Evolutionary conservation across 352 stramenopile genomes (phyloP).

Genomic region (Pythium phragmiticola): DNA sequence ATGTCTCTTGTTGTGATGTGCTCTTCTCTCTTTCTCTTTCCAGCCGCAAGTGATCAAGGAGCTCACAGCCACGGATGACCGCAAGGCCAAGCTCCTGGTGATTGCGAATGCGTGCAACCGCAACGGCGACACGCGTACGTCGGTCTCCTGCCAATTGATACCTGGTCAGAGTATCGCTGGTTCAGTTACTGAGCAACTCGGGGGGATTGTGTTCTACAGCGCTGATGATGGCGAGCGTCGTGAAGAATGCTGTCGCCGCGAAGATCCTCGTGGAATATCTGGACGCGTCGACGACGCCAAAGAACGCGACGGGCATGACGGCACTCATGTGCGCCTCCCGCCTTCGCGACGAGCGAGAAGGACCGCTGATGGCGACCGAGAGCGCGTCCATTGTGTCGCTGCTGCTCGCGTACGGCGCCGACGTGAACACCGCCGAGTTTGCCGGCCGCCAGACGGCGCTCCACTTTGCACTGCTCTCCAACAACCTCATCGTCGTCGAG

Average conservation of each 20-base stretch:
- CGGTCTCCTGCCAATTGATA: not conserved
- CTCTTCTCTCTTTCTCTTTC: too few species aligned
- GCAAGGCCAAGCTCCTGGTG: slow-evolving; percentile 43
- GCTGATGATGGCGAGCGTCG: slow-evolving; percentile 85
- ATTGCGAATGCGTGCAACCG: slow-evolving; percentile 62
- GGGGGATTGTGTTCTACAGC: slow-evolving; percentile 32
- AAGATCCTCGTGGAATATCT: slow-evolving; percentile 46
- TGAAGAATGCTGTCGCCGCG: slow-evolving; percentile 62
- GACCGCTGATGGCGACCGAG: slow-evolving; percentile 31
- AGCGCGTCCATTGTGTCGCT: slow-evolving; percentile 51
- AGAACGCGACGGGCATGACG: slow-evolving; percentile 64
- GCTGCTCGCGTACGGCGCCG: slow-evolving; percentile 41
- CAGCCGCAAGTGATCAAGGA: slow-evolving; percentile 53
- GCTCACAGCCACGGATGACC: slow-evolving; percentile 44
- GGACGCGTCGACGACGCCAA: slow-evolving; percentile 33
- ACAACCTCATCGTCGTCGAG: slow-evolving; percentile 47
- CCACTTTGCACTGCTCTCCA: slow-evolving; percentile 70
- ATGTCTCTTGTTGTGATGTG: too few species aligned
- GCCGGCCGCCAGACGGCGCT: slow-evolving; percentile 59
- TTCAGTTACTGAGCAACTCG: not conserved
- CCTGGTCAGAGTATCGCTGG: not conserved
- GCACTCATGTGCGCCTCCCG: slow-evolving; percentile 77
- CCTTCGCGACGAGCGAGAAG: slow-evolving; percentile 36
- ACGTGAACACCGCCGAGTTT: slow-evolving; percentile 48
- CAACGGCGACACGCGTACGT: slow-evolving; percentile 74